These are phyloP conservation scores for Brassica juncea DNA, from an alignment of 345 rosid genomes.

Conservation along the genomic window DNA sequence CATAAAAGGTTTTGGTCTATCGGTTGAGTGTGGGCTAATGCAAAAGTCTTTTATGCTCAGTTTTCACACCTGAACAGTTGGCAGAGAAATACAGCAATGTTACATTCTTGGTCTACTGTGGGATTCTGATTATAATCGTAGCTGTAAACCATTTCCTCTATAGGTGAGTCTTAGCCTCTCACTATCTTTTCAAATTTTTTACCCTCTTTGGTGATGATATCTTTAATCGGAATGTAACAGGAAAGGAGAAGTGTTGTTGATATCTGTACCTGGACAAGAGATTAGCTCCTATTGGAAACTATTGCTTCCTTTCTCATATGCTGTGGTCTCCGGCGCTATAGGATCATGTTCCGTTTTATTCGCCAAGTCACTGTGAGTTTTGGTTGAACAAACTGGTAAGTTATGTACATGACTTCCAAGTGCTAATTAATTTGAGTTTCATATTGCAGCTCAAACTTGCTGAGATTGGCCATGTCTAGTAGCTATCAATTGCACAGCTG, in stretches of 20 bases:
- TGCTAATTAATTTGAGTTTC: conserved; percentile 27
- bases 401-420: conserved; percentile 10
- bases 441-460: conserved; percentile 79
- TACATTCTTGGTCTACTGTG: conserved; percentile 81
- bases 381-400: background rate
- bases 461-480: conserved; percentile 89
- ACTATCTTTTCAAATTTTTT: background rate
- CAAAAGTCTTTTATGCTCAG: conserved; percentile 46
- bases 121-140: conserved; percentile 68
- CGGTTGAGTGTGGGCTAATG: background rate
- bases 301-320: conserved; percentile 95
- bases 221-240: conserved; percentile 44
- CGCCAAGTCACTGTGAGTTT: conserved; percentile 93
- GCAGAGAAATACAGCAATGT: conserved; percentile 91
- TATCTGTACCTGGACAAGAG: conserved; percentile 69
- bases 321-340: conserved; percentile 94
- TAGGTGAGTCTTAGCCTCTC: conserved; percentile 49
- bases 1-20: background rate
- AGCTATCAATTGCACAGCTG: conserved; percentile 86
- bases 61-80: conserved; percentile 93
- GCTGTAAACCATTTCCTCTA: conserved; percentile 71
- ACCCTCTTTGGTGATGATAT: conserved; percentile 5
- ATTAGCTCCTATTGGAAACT: conserved; percentile 78
- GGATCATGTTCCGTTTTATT: conserved; percentile 98
- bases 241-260: conserved; percentile 81